Evolutionary conservation across 805 yeast species (phyloP).

Genomic region (Novakomyces olei): DNA sequence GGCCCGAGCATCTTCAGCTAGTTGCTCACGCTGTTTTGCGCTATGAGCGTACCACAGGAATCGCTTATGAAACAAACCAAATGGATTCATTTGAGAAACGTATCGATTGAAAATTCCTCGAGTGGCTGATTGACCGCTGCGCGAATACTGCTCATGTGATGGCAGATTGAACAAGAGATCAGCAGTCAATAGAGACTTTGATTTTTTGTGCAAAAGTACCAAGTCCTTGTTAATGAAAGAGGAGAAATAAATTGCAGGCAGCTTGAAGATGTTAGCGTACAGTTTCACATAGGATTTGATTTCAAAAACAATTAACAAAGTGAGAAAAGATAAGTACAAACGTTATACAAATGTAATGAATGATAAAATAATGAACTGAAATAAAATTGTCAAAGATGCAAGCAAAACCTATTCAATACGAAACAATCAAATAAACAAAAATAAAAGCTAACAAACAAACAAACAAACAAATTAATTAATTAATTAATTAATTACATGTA

Average conservation of each 20-base stretch:
- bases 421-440: too few species aligned
- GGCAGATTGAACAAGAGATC: constrained; percentile 42
- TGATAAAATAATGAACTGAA: too few species aligned
- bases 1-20: constrained; percentile 10
- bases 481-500: too few species aligned
- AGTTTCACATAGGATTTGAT: too few species aligned
- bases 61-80: constrained; percentile 2
- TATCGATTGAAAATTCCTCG: not conserved
- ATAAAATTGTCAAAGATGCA: too few species aligned
- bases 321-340: too few species aligned
- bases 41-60: constrained; percentile 1
- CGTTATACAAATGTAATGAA: too few species aligned
- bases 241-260: constrained; percentile 37
- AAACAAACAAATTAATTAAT: too few species aligned
- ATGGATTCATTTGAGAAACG: not conserved
- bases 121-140: not conserved
- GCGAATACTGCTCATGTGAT: constrained; percentile 22
- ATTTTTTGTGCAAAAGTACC: constrained; percentile 25
- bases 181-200: constrained; percentile 33
- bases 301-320: too few species aligned
- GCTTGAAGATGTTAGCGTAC: too few species aligned
- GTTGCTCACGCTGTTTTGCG: constrained; percentile 10
- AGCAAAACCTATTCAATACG: too few species aligned
- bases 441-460: too few species aligned
- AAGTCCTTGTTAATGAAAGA: constrained; percentile 37